phyloP scores from a whole-genome alignment of 495 filamentous ascomycete genomes.

The Penicillium egyptiacum region DNA sequence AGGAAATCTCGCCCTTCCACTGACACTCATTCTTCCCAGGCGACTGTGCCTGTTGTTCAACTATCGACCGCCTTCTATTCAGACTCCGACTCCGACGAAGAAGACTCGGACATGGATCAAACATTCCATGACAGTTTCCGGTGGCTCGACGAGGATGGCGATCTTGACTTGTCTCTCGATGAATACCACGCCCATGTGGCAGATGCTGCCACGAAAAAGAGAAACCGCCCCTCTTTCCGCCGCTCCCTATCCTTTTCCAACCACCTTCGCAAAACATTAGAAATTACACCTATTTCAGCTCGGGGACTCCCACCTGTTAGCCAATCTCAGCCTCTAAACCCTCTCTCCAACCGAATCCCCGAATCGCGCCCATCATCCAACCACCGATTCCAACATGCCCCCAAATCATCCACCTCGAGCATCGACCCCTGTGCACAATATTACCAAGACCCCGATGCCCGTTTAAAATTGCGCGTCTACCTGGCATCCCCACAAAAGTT shows the following conservation, averaged over 20 bases:
- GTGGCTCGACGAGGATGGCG: constrained; percentile 78
- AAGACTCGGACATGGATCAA: constrained; percentile 48
- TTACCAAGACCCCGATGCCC: constrained; percentile 88
- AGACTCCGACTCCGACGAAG: constrained; percentile 34
- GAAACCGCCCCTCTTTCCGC: constrained; percentile 44
- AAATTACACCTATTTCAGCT: constrained; percentile 20
- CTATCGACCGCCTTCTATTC: constrained; percentile 33
- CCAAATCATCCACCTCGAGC: constrained; percentile 49
- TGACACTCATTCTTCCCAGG: constrained; percentile 25
- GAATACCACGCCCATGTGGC: constrained; percentile 51
- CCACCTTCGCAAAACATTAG: constrained; percentile 19
- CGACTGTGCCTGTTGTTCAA: constrained; percentile 25
- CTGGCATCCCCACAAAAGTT: constrained; percentile 91
- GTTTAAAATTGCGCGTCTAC: constrained; percentile 83
- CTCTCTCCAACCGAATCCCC: constrained; percentile 34
- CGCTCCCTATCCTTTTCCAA: constrained; percentile 48
- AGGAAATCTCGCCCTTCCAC: constrained; percentile 18
- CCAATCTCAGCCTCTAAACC: constrained; percentile 19
- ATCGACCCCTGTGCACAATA: constrained; percentile 76
- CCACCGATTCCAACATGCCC: constrained; percentile 25
- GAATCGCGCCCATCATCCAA: constrained; percentile 34
- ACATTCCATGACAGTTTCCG: constrained; percentile 68
- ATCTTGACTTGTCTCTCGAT: constrained; percentile 67
- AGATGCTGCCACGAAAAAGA: constrained; percentile 28
- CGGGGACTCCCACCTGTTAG: constrained; percentile 23